These are phyloP conservation scores for Trichosporon coremiiforme DNA, from an alignment of 1,284 basidiomycete species.

Conservation along the genomic window DNA sequence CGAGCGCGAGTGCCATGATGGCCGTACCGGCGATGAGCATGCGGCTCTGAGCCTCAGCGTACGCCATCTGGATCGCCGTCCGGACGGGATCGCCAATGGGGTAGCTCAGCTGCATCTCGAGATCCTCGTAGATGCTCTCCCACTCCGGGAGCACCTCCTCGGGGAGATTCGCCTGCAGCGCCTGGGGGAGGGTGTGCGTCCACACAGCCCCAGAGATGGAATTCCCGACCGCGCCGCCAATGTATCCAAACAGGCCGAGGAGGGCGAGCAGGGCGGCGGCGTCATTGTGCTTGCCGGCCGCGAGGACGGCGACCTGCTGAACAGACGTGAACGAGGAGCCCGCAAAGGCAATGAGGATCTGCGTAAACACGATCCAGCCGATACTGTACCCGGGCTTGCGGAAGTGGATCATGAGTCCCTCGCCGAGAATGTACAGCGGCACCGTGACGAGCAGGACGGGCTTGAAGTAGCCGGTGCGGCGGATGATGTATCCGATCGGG, in stretches of 20 bases:
- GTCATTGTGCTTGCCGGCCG: conserved; percentile 54
- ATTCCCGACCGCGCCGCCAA: conserved; percentile 52
- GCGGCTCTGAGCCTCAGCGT: conserved; percentile 44
- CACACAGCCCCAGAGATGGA: conserved; percentile 57
- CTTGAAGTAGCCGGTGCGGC: conserved; percentile 52
- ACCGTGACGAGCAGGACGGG: conserved; percentile 48
- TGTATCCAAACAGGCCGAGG: conserved; percentile 52
- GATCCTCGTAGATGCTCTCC: conserved; percentile 43
- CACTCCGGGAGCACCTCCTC: conserved; percentile 43
- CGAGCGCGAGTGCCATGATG: conserved; percentile 41
- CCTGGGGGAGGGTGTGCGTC: conserved; percentile 53
- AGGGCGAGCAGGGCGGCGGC: conserved; percentile 53
- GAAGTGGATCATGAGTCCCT: conserved; percentile 56
- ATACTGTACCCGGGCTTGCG: conserved; percentile 43
- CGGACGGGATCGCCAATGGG: conserved; percentile 39
- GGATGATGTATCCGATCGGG: conserved; percentile 49
- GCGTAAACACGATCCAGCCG: conserved; percentile 47
- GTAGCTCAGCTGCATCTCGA: conserved; percentile 45
- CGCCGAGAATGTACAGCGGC: conserved; percentile 53
- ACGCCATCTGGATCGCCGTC: conserved; percentile 43
- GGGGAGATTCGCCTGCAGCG: conserved; percentile 44
- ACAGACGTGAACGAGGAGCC: conserved; percentile 54
- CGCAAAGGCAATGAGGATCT: conserved; percentile 55
- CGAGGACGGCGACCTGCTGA: conserved; percentile 55
- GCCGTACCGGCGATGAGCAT: conserved; percentile 50